phyloP scores from a whole-genome alignment of 106 monocot genomes.

The Dendrobium huoshanense region DNA sequence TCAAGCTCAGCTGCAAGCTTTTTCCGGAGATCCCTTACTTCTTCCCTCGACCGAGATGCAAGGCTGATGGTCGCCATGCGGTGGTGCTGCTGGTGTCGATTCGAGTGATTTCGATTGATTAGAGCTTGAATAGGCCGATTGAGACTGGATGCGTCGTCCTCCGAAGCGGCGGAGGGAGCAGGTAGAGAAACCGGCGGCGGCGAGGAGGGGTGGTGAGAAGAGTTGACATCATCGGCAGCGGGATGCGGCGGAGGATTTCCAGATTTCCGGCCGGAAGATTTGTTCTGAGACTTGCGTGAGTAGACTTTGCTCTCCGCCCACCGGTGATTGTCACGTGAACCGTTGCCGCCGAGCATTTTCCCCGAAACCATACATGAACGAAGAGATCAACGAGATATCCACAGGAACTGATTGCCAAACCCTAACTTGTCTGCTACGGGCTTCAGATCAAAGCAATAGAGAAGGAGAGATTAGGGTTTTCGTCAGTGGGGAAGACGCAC shows the following conservation, averaged over 20 bases:
- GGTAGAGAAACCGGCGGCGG: slow-evolving; percentile 1
- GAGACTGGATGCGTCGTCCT: slow-evolving; percentile 47
- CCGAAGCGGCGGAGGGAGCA: slow-evolving; percentile 26
- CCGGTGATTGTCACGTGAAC: slow-evolving; percentile 52
- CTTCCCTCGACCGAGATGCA: slow-evolving; percentile 39
- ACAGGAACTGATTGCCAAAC: neutral
- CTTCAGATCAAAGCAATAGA: neutral
- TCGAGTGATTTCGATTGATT: slow-evolving; percentile 18
- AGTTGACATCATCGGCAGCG: slow-evolving; percentile 28
- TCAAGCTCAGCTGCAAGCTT: slow-evolving; percentile 67
- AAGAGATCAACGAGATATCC: neutral
- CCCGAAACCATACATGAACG: slow-evolving; percentile 64
- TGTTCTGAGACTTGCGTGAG: slow-evolving; percentile 64
- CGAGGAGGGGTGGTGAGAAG: slow-evolving; percentile 19
- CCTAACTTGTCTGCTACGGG: neutral
- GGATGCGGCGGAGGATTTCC: slow-evolving; percentile 5
- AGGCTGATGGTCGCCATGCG: slow-evolving; percentile 35
- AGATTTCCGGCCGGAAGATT: slow-evolving; percentile 21
- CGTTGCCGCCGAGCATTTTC: slow-evolving; percentile 44
- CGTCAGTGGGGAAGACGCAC: neutral
- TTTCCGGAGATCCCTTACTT: slow-evolving; percentile 44
- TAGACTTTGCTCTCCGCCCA: slow-evolving; percentile 83
- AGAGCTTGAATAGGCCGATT: slow-evolving; percentile 17
- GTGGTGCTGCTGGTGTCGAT: slow-evolving; percentile 4
- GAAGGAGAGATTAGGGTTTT: slow-evolving; percentile 3